A percentile compares a stretch with the other conserved stretches of the same genome.
These are phyloP conservation scores for Fomes fomentarius DNA, from an alignment of 1,284 basidiomycete species.

Conservation along the genomic window DNA sequence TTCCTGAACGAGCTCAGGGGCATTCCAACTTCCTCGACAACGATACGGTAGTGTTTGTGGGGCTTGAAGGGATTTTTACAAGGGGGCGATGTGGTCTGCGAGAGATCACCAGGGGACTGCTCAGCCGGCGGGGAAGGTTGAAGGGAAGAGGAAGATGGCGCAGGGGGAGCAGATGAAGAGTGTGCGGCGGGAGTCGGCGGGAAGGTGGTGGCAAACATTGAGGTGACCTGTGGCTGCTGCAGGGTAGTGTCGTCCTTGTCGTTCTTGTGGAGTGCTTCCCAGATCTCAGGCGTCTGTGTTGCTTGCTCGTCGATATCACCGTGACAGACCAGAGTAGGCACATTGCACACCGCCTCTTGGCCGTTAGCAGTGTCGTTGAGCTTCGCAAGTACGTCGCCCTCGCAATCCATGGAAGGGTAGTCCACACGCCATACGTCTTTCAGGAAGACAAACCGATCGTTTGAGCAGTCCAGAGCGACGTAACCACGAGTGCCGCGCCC, in stretches of 20 bases:
- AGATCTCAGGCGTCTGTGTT: not conserved
- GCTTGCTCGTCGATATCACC: slow-evolving; percentile 2
- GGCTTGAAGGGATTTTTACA: not conserved
- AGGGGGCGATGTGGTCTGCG: no score
- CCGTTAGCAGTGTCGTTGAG: not conserved
- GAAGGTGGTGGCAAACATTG: no score
- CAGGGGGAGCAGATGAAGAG: no score
- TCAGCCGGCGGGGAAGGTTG: no score
- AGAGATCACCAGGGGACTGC: no score
- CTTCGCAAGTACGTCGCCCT: not conserved
- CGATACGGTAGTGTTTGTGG: slow-evolving; percentile 12
- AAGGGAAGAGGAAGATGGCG: no score
- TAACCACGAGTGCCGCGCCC: slow-evolving; percentile 6
- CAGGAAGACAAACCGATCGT: not conserved
- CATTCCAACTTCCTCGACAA: slow-evolving; percentile 21
- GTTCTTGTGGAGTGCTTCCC: not conserved
- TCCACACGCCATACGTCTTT: slow-evolving; percentile 5
- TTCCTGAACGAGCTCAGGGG: slow-evolving; percentile 4
- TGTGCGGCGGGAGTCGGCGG: no score
- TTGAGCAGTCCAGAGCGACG: not conserved
- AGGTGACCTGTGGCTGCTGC: no score
- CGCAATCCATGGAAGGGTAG: not conserved
- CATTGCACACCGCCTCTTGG: not conserved
- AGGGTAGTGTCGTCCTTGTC: not conserved
- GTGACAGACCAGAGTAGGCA: slow-evolving; percentile 4